Conservation (phyloP, 73 alveolate genomes). For the Uronychia binucleata region DNA sequence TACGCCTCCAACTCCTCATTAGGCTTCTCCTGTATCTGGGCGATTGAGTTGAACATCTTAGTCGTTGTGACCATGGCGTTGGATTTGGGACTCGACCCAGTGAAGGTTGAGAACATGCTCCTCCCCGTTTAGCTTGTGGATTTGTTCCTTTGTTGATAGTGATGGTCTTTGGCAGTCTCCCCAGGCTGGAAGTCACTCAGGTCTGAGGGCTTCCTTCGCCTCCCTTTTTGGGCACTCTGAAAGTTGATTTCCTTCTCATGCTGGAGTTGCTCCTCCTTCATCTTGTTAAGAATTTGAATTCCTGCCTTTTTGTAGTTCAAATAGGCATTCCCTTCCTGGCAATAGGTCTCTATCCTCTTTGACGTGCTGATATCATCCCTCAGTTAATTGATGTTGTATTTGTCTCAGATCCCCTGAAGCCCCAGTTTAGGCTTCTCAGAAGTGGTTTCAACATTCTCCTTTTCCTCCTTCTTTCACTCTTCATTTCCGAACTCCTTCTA, state of each 20-base stretch:
- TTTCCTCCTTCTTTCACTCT: neutral
- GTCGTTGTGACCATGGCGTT: neutral
- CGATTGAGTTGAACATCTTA: too few relatives aligned
- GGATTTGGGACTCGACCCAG: neutral
- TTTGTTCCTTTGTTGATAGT: neutral
- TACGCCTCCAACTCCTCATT: neutral
- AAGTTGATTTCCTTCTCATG: neutral
- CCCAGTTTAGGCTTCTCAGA: neutral
- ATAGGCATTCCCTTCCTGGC: neutral
- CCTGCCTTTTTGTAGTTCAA: neutral
- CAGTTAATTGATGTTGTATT: neutral
- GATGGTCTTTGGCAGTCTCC: too few relatives aligned
- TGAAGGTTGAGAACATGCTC: neutral
- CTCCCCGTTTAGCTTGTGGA: neutral
- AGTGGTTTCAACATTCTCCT: too few relatives aligned
- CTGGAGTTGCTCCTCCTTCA: too few relatives aligned
- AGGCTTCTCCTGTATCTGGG: too few relatives aligned
- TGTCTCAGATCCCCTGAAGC: neutral
- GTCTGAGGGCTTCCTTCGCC: neutral
- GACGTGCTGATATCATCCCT: neutral
- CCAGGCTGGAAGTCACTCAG: neutral
- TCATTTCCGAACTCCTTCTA: neutral
- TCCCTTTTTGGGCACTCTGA: neutral
- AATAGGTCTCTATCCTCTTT: neutral
- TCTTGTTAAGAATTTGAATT: neutral